A percentile compares a stretch with the other conserved stretches of the same genome.
Evolutionary conservation across 1,139 yeast genomes (phyloP).

Genomic region (Kluyveromyces sp.): DNA sequence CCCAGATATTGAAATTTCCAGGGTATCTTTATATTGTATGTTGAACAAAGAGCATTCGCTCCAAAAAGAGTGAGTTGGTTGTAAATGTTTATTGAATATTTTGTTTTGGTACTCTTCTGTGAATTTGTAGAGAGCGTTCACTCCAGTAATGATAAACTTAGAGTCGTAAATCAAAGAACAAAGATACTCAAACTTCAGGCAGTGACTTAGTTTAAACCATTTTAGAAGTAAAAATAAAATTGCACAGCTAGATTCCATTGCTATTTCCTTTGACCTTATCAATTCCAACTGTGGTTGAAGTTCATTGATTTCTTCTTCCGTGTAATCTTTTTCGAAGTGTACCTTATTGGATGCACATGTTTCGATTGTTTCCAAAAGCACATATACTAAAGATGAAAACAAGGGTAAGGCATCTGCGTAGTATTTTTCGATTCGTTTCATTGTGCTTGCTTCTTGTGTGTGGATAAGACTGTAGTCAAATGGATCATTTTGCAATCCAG

Average conservation of each 20-base stretch:
- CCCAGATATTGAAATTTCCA: not conserved
- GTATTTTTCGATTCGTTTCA: conserved; percentile 53
- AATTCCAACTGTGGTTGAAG: conserved; percentile 43
- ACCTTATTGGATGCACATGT: conserved; percentile 34
- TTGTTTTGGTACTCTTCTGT: conserved; percentile 34
- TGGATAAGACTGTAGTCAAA: conserved; percentile 16
- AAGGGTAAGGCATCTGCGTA: conserved; percentile 47
- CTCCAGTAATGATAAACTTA: conserved; percentile 43
- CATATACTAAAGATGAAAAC: conserved; percentile 55
- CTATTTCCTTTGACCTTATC: conserved; percentile 52
- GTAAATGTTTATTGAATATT: conserved; percentile 34
- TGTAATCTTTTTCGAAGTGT: conserved; percentile 11
- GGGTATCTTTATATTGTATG: conserved; percentile 10
- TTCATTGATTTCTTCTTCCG: conserved; percentile 9
- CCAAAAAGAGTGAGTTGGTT: conserved; percentile 43
- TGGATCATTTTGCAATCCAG: conserved; percentile 13
- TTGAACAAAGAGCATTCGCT: conserved; percentile 24
- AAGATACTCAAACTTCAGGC: conserved; percentile 71
- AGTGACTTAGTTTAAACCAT: conserved; percentile 78
- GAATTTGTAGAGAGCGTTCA: conserved; percentile 32
- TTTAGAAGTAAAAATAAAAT: conserved; percentile 46
- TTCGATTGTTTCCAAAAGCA: conserved; percentile 55
- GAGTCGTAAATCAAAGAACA: conserved; percentile 69
- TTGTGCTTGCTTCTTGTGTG: conserved; percentile 31
- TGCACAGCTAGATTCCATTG: conserved; percentile 55